Percentiles rank a stretch among this genome's conserved stretches.
These are phyloP conservation scores for Xylaria flabelliformis DNA, from an alignment of 495 filamentous ascomycete species.

Conservation along the genomic window DNA sequence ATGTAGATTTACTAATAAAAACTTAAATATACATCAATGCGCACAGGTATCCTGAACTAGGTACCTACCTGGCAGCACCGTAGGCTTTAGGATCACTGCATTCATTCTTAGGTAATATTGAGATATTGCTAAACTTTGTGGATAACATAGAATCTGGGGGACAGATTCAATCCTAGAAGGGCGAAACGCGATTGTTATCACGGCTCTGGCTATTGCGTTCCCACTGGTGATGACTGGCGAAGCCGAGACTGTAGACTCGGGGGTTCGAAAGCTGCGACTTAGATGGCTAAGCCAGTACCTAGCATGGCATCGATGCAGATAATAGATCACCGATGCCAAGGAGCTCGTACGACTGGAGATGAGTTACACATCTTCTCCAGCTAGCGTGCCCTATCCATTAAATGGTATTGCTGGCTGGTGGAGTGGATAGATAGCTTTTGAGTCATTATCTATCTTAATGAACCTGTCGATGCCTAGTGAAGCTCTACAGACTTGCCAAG, in stretches of 20 bases:
- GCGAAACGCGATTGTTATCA: not conserved
- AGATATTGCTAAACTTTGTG: not conserved
- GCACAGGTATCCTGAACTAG: not conserved
- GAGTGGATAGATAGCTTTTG: not conserved
- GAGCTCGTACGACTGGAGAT: not conserved
- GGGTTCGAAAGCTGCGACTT: conserved; percentile 37
- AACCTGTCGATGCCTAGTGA: conserved; percentile 9
- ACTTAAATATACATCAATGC: too few species aligned
- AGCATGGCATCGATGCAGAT: not conserved
- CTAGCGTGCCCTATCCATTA: not conserved
- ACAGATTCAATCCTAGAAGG: not conserved
- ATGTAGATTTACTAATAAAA: too few species aligned
- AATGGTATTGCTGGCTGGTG: not conserved
- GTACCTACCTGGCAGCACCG: not conserved
- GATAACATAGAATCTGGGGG: too few species aligned
- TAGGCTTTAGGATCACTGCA: not conserved
- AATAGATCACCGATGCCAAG: conserved; percentile 9
- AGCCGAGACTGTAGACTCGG: conserved; percentile 24
- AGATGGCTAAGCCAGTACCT: conserved; percentile 36
- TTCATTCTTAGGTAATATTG: not conserved
- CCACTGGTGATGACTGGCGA: not conserved
- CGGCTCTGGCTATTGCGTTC: conserved; percentile 10
- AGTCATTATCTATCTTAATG: not conserved
- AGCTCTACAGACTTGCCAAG: conserved; percentile 11
- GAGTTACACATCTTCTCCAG: not conserved